Evolutionary conservation across 805 yeast species (phyloP).

Genomic region (Pichia cephalocereana): DNA sequence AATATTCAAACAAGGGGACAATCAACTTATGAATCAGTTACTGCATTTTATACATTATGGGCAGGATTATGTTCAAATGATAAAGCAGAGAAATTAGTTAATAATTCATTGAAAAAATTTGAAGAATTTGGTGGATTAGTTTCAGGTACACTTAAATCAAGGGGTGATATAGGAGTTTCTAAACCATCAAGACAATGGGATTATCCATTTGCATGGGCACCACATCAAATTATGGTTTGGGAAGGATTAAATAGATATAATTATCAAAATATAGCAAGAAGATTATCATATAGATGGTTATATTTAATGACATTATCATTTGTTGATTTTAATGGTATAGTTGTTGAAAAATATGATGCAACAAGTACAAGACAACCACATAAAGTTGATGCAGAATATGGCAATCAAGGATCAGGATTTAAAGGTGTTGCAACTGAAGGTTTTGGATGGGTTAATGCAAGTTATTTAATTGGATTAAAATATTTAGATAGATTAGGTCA

Average conservation of each 20-base stretch:
- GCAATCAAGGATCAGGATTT: slow-evolving; percentile 90
- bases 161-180: slow-evolving; percentile 60
- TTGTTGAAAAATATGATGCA: slow-evolving; percentile 92
- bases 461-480: slow-evolving; percentile 65
- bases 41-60: slow-evolving; percentile 92
- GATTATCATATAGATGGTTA: slow-evolving; percentile 85
- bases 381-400: slow-evolving; percentile 90
- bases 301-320: slow-evolving; percentile 80
- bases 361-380: slow-evolving; percentile 78
- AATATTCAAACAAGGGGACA: slow-evolving; percentile 49
- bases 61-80: slow-evolving; percentile 55
- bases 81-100: slow-evolving; percentile 60
- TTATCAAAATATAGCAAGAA: slow-evolving; percentile 46
- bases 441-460: slow-evolving; percentile 96
- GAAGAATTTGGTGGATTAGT: slow-evolving; percentile 87
- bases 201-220: slow-evolving; percentile 98
- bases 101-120: slow-evolving; percentile 51
- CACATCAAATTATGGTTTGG: slow-evolving; percentile 95
- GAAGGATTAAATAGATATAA: slow-evolving; percentile 72
- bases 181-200: slow-evolving; percentile 97
- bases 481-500: slow-evolving; percentile 56
- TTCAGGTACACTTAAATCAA: slow-evolving; percentile 66
- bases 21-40: slow-evolving; percentile 71
- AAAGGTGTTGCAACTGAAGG: slow-evolving; percentile 94
- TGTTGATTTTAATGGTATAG: slow-evolving; percentile 89